Base-by-base conservation (phyloP, 177 flowering plant genomes). In the Vitis hybrid region DNA sequence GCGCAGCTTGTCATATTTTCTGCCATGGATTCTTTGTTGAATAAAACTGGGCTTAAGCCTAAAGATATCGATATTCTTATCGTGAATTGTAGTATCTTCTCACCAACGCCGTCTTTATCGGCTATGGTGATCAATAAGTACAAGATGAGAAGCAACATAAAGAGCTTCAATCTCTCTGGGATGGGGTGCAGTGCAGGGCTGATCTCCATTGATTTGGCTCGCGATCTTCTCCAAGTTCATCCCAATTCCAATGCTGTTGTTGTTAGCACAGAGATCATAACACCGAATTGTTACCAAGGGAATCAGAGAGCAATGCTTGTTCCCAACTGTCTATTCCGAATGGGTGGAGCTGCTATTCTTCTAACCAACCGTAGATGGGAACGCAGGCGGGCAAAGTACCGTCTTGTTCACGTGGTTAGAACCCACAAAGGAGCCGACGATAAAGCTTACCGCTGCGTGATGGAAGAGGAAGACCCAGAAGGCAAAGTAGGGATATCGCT, bases 151-250 rank as follows among this genome's bases (percentile, higher is more conserved):
- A 83, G 91, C 72, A 88, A 88, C 68, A 76, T 86, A 0, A 81
- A 74, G 69, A 88, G 87, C 77, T 87, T 79, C 16, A 87, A 87
- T 64, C 79, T 87, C 18, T 86, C 89, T 12, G 91, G 91, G 0
- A 88, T 88, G 92, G 92, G 92, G 1, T 88, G 92, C 68, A 86
- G 90, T 60, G 92, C 90, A 0, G 84, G 92, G 2, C 19, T 88
- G 3, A 83, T 88, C 11, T 85, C 92, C 1, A 78, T 88, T 15
- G 89, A 88, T 68, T 67, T 88, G n/a, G 90, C 90, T 22, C 86
- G 87, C 0, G 90, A 88, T 52, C 80, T 88, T n/a, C 88, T 88
- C 10, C 89, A 85, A 62, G 79, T 78, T 4, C 86, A 85, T 55
- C 90, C 92, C 1, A 86, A 86, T 58, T 88, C 92, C 0, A 70